These are phyloP conservation scores for Dichotomopilus funicola DNA, from an alignment of 2,329 filamentous ascomycete genomes.

Conservation along the genomic window DNA sequence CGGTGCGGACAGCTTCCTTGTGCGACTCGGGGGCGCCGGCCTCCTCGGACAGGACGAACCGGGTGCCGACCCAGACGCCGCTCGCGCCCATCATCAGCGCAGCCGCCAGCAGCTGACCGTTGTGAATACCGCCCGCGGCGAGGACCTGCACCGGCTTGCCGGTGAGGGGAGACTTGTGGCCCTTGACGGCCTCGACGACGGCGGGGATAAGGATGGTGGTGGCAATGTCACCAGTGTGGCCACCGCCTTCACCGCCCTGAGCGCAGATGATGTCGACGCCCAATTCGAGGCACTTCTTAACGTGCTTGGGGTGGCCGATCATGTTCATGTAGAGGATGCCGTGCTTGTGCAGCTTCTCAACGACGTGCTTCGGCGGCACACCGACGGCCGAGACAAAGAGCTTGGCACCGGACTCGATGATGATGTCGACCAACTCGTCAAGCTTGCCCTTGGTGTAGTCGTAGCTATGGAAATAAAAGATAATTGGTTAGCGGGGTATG, in stretches of 20 bases:
- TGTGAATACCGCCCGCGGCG: constrained; percentile 90
- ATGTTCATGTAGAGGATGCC: constrained; percentile 99
- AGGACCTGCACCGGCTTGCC: constrained; percentile 84
- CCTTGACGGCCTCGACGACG: constrained; percentile 74
- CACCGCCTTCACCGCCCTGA: constrained; percentile 94
- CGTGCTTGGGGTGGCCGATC: constrained; percentile 99
- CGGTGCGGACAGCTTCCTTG: constrained; percentile 89
- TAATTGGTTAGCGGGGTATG: background rate
- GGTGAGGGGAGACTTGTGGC: constrained; percentile 79
- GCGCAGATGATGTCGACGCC: constrained; percentile 97
- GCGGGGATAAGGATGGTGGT: constrained; percentile 89
- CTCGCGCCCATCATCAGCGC: constrained; percentile 87
- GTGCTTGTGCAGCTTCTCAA: constrained; percentile 80
- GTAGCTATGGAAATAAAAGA: constrained; percentile 55
- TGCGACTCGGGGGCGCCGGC: constrained; percentile 88
- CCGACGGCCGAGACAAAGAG: constrained; percentile 97
- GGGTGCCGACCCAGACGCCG: constrained; percentile 93
- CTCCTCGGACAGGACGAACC: constrained; percentile 91
- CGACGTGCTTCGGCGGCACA: constrained; percentile 79
- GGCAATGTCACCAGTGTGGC: constrained; percentile 90
- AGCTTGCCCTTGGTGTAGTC: constrained; percentile 99
- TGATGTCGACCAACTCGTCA: constrained; percentile 78
- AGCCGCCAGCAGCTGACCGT: constrained; percentile 82
- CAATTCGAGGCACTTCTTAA: constrained; percentile 87
- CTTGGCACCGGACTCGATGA: constrained; percentile 85